phyloP scores from a whole-genome alignment of 2,329 filamentous ascomycete species.

The Aureobasidium sp. region DNA sequence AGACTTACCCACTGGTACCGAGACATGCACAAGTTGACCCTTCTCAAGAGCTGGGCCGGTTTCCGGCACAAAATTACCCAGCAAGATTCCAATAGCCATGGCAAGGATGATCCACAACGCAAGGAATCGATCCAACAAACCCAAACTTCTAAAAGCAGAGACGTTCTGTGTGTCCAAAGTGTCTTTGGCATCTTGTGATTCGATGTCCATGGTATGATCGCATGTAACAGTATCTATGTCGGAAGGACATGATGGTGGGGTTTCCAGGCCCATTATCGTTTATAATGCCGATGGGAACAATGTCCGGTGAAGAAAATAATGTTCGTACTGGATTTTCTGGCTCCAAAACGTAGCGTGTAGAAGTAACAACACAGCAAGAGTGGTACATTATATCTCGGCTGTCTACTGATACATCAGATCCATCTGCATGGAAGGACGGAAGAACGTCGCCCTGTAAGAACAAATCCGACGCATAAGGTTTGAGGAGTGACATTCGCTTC shows the following conservation, averaged over 20 bases:
- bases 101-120: conserved; percentile 63
- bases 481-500: neutral
- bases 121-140: conserved; percentile 37
- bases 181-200: neutral
- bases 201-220: neutral
- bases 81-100: conserved; percentile 58
- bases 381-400: too few relatives aligned
- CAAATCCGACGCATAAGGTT: neutral
- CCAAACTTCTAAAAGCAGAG: conserved; percentile 31
- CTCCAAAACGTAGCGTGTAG: too few relatives aligned
- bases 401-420: too few relatives aligned
- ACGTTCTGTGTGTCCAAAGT: neutral
- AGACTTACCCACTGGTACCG: conserved; percentile 53
- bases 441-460: neutral
- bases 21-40: conserved; percentile 64
- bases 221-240: neutral
- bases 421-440: neutral
- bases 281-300: too few relatives aligned
- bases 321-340: too few relatives aligned
- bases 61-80: conserved; percentile 64
- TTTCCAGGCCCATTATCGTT: too few relatives aligned
- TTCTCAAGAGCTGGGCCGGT: conserved; percentile 55
- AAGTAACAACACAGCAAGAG: too few relatives aligned
- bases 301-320: too few relatives aligned
- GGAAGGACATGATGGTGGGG: neutral